Evolutionary conservation across 345 rosid genomes (phyloP).

Genomic region (Angophora floribunda): DNA sequence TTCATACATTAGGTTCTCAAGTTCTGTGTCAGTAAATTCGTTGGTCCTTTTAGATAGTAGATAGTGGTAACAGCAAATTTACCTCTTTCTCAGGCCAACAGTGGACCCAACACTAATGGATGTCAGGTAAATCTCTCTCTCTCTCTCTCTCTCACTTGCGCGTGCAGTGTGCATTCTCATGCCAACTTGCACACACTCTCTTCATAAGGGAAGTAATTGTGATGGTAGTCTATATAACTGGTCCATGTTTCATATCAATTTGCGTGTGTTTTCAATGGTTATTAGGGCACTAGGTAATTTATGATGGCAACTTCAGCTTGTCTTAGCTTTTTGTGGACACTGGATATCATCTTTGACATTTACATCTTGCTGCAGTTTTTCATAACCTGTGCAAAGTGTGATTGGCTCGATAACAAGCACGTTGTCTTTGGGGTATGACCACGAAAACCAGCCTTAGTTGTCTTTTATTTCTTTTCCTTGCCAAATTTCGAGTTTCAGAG

Average conservation of each 20-base stretch:
- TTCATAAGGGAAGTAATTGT: not conserved
- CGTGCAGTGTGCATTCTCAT: too few species aligned
- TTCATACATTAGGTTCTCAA: not conserved
- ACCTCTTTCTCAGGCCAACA: conserved; percentile 62
- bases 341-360: not conserved
- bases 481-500: not conserved
- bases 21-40: not conserved
- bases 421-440: conserved; percentile 92
- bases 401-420: conserved; percentile 98
- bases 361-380: conserved; percentile 63
- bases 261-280: not conserved
- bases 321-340: not conserved
- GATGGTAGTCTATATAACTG: not conserved
- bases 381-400: conserved; percentile 89
- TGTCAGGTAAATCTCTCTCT: conserved; percentile 51
- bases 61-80: not conserved
- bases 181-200: not conserved
- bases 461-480: not conserved
- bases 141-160: not conserved
- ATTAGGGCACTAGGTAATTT: not conserved
- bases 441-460: not conserved
- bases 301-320: not conserved
- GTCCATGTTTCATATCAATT: not conserved
- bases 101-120: conserved; percentile 84
- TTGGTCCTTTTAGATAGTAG: not conserved